phyloP scores from a whole-genome alignment of 768 basidiomycete genomes.

The Tricholoma bakamatsutake region DNA sequence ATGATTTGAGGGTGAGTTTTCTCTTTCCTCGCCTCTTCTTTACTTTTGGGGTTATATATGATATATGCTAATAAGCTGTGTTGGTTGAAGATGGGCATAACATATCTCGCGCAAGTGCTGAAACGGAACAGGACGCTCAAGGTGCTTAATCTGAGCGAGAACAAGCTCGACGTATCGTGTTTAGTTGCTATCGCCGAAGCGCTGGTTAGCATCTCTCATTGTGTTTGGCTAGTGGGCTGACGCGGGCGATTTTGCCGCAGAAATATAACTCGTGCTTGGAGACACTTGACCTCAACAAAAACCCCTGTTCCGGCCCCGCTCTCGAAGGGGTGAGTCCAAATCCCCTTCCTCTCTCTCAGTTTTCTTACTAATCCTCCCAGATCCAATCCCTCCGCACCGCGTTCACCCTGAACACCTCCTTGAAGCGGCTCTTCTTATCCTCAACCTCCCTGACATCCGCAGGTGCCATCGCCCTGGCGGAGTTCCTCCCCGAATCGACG shows the following conservation, averaged over 20 bases:
- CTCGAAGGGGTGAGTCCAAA: slow-evolving; percentile 77
- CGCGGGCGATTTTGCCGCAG: slow-evolving; percentile 28
- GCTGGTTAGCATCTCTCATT: slow-evolving; percentile 46
- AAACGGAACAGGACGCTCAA: slow-evolving; percentile 95
- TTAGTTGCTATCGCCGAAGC: slow-evolving; percentile 83
- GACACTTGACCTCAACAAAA: slow-evolving; percentile 88
- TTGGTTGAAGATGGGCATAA: slow-evolving; percentile 55
- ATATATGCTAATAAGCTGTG: background rate
- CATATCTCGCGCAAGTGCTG: slow-evolving; percentile 89
- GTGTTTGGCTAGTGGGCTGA: background rate
- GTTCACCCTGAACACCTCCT: slow-evolving; percentile 85
- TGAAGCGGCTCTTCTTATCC: slow-evolving; percentile 90
- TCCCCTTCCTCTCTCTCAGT: no score
- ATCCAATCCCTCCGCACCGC: slow-evolving; percentile 87
- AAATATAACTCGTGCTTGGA: slow-evolving; percentile 95
- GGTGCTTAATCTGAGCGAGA: slow-evolving; percentile 90
- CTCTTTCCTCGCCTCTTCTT: background rate
- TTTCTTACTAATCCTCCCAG: slow-evolving; percentile 24
- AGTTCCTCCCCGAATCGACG: slow-evolving; percentile 89
- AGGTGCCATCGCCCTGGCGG: slow-evolving; percentile 92
- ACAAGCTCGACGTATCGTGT: slow-evolving; percentile 82
- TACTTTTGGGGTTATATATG: no score
- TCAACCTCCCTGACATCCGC: slow-evolving; percentile 73
- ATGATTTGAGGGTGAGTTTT: slow-evolving; percentile 78
- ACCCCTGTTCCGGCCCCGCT: slow-evolving; percentile 87